Percentiles rank a stretch among this genome's conserved stretches.
These are phyloP conservation scores for Ascochyta koolunga DNA, from an alignment of 2,329 filamentous ascomycete species.

Conservation along the genomic window DNA sequence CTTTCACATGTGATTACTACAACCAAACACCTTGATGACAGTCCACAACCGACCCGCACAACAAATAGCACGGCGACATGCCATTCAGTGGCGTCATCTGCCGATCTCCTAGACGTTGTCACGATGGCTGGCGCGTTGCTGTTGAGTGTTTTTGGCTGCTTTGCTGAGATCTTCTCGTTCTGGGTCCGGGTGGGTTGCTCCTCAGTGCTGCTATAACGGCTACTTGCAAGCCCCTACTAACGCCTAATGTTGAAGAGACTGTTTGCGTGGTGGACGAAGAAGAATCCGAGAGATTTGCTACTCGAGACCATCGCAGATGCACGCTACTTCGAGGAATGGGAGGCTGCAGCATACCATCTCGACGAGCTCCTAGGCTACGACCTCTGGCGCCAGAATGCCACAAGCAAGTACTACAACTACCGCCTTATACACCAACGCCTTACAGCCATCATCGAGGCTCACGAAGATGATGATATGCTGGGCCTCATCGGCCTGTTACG, in stretches of 20 bases:
- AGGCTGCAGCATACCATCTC: conserved; percentile 80
- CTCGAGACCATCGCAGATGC: conserved; percentile 70
- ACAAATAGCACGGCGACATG: conserved; percentile 37
- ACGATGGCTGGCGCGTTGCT: conserved; percentile 32
- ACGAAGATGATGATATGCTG: conserved; percentile 74
- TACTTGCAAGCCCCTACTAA: background rate
- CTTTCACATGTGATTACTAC: conserved; percentile 12
- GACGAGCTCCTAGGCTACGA: conserved; percentile 82
- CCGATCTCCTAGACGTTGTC: conserved; percentile 10
- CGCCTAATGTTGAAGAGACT: conserved; percentile 63
- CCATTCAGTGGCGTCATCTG: conserved; percentile 19
- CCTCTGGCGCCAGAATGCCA: conserved; percentile 82
- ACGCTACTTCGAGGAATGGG: conserved; percentile 81
- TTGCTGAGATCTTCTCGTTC: conserved; percentile 49
- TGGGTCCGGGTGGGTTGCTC: conserved; percentile 47
- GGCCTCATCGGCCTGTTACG: conserved; percentile 79
- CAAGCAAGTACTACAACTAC: conserved; percentile 84
- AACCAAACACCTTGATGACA: conserved; percentile 24
- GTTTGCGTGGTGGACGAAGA: conserved; percentile 69
- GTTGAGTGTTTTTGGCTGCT: conserved; percentile 39
- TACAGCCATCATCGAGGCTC: conserved; percentile 70
- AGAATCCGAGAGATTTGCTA: conserved; percentile 69
- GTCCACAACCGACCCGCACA: conserved; percentile 21
- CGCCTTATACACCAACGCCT: conserved; percentile 79
- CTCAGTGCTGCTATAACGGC: conserved; percentile 17